Percentiles rank a stretch among this genome's conserved stretches.
phyloP scores from a whole-genome alignment of 441 rosid genomes.

The Croton laevigatus region DNA sequence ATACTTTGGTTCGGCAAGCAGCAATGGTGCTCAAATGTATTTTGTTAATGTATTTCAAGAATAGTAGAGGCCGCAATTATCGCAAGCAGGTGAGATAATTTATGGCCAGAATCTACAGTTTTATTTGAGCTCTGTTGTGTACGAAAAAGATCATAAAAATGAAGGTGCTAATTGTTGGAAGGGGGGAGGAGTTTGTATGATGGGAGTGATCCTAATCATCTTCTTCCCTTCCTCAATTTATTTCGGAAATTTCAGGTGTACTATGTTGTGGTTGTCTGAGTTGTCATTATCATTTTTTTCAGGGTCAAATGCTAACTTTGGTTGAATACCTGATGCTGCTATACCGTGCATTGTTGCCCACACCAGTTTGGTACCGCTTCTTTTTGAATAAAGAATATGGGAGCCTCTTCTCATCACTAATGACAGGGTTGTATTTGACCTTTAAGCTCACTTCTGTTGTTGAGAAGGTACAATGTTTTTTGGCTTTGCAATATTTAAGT shows the following conservation, averaged over 20 bases:
- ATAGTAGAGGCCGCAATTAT: conserved; percentile 70
- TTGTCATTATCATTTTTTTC: conserved; percentile 16
- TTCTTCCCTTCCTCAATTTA: neutral
- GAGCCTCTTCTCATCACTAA: conserved; percentile 75
- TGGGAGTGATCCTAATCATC: neutral
- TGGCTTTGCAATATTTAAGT: neutral
- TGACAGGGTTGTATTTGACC: conserved; percentile 76
- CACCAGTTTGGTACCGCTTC: conserved; percentile 85
- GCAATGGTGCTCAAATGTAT: conserved; percentile 68
- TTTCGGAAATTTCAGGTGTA: neutral
- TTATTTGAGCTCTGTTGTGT: neutral
- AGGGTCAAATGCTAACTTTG: conserved; percentile 76
- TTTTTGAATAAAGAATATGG: conserved; percentile 83
- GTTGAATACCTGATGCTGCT: conserved; percentile 68
- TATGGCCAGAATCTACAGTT: neutral
- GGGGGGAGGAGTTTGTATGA: neutral
- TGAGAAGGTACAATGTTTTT: conserved; percentile 49
- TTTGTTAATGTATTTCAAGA: conserved; percentile 62
- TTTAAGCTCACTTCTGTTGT: conserved; percentile 78
- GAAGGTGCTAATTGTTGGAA: neutral
- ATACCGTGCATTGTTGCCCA: conserved; percentile 72
- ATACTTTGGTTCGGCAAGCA: conserved; percentile 68
- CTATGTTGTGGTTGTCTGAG: conserved; percentile 20
- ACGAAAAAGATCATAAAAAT: neutral
- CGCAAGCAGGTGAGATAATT: conserved; percentile 57